Evolutionary conservation across 1,284 basidiomycete species (phyloP).

Genomic region (Chondrostereum purpureum): DNA sequence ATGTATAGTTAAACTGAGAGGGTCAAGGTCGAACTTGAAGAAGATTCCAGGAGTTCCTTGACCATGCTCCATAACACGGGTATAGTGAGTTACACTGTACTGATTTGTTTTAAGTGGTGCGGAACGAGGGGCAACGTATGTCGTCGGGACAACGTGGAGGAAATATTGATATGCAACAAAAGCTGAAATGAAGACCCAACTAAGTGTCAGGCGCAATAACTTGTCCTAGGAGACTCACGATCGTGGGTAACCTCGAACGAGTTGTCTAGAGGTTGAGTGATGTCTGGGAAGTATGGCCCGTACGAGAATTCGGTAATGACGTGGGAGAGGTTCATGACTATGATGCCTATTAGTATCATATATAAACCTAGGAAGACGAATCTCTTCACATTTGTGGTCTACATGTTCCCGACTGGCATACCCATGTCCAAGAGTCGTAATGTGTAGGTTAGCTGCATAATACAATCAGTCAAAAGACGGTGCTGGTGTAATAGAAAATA

Average conservation of each 20-base stretch:
- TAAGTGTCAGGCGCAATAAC: background rate
- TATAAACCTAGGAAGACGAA: constrained; percentile 14
- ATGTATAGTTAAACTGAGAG: constrained; percentile 77
- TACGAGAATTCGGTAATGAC: constrained; percentile 97
- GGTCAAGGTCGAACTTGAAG: constrained; percentile 96
- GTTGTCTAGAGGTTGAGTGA: constrained; percentile 90
- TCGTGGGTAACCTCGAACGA: constrained; percentile 79
- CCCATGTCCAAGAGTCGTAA: constrained; percentile 92
- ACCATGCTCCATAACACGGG: constrained; percentile 70
- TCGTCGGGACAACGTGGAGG: constrained; percentile 91
- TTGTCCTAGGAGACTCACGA: constrained; percentile 56
- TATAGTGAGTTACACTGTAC: constrained; percentile 95
- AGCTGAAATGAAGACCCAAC: constrained; percentile 35
- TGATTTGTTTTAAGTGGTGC: constrained; percentile 76
- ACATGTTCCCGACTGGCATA: constrained; percentile 86
- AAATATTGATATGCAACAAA: constrained; percentile 97
- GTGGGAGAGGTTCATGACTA: constrained; percentile 96
- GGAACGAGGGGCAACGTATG: constrained; percentile 71
- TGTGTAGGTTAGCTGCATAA: constrained; percentile 71
- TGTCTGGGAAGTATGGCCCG: constrained; percentile 93
- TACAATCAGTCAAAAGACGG: constrained; percentile 6
- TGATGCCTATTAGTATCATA: background rate
- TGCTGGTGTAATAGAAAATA: constrained; percentile 8
- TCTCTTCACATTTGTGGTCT: constrained; percentile 74
- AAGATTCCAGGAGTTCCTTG: constrained; percentile 87